Evolutionary conservation across 2,329 filamentous ascomycete species (phyloP), one percentile per base, ranked within the genome.

Genomic region (Lasiodiplodia gonubiensis): DNA sequence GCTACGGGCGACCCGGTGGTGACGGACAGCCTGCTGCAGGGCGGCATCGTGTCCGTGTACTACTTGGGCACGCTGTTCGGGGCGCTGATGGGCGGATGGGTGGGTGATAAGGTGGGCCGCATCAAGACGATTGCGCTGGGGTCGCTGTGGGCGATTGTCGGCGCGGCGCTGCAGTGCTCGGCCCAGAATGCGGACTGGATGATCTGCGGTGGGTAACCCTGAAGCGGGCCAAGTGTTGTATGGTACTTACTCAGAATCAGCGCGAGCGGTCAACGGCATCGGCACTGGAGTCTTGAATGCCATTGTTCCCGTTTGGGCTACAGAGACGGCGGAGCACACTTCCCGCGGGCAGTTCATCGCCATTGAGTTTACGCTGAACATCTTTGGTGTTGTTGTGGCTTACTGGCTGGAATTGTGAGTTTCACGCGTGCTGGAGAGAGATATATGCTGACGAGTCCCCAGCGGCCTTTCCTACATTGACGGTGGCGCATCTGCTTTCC

Each of bases 311-410:
- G 89, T 91, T 3, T 92, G 88, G 88, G 88, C 89, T 0, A 90
- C 89, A 0, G 90, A 92, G 76, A 90, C 87, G 0, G 86, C 88
- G 0, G 86, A 89, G 48, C 88, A 91, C 72, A 90, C 85, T 0
- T 88, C 86, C 2, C 85, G 90, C 49, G 90, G 90, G 6, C 84
- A 88, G 57, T 90, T 91, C 70, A 87, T 92, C 67, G 88, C 89
- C 11, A 88, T 91, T 65, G 90, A 92, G 72, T 92, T 92, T 70
- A 92, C 89, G 0, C 77, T 92, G 10, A 92, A 92, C 73, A 91
- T 92, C 69, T 88, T 91, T 57, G 89, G 89, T 72, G 88, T 91
- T 0, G 86, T 89, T 23, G 81, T 89, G 42, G 79, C 85, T 3
- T 91, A 91, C 69, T 82, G 80, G 80, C 71, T 82, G 11, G 79